Base-by-base conservation (phyloP, 371 early-diverging fungal species). In the Mortierella sp. region DNA sequence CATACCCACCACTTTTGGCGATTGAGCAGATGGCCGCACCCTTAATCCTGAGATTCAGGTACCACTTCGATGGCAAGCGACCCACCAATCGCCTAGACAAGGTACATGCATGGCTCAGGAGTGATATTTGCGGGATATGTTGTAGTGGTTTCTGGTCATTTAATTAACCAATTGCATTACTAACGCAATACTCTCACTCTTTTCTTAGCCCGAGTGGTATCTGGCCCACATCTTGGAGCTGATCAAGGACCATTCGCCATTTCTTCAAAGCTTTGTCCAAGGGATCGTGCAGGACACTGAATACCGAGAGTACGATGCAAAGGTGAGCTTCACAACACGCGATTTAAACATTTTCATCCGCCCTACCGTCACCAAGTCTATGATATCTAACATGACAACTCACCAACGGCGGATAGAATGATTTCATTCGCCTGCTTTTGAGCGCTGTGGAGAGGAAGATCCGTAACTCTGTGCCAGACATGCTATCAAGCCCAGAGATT, bases 51-150 rank as follows among this genome's bases (percentile, higher is more conserved):
- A 89, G 96, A 68, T 96, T 96, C 89, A 89, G 91, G 73, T 97
- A 91, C 75, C 96, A 97, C 82, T 97, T 97, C 83, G 95, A 94
- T 63, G 92, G 94, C 7, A 90, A 91, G 29, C 90, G 95, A 54
- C 93, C 94, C 3, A 97, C 97, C 0, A 96, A 95, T 78, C 92
- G 96, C 44, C 88, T 94, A 1, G 97, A 97, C 80, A 96, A 96
- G 89, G 93, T 90, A 88, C 11, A 16, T n/a, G 38, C 10, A 68
- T 5, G 43, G 8, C 24, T 3, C 10, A 24, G 41, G 24, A 18
- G 0, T 16, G 32, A 5, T 4, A 7, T 14, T 7, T 41, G 18
- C 63, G 14, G 6, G 18, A 63, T 63, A 6, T 65, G 32, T 4
- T 27, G 16, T 1, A 16, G 21, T 1, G n/a, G 21, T 21, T 68